Base-by-base conservation (phyloP, 1,284 basidiomycete genomes). In the Cutaneotrichosporon sp. region DNA sequence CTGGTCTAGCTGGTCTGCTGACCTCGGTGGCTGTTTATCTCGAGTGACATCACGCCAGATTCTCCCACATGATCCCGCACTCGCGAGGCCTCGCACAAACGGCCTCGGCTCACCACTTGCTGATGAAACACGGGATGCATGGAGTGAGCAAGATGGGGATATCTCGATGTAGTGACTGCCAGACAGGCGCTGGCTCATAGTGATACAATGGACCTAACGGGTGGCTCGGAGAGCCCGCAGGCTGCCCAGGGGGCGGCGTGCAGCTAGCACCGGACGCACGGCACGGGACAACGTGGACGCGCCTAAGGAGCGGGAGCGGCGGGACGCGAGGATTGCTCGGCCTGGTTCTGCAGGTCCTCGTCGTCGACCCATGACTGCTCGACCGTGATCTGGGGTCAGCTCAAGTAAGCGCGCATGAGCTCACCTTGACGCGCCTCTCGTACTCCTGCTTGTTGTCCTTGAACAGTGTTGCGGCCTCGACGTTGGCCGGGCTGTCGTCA, bases 371-470 rank as follows among this genome's bases (percentile, higher is more conserved):
- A 76, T 2, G 72, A 73, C 27, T 70, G 68, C 59, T 76, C 74
- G 22, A 76, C 74, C 5, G 74, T 76, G 8, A 64, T 54, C 70
- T 70, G 59, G 14, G 14, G 51, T 53, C 34, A 53, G 34, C 51
- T 71, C n/a, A n/a, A 36, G 20, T 18, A 24, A n/a, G n/a, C n/a
- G 16, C n/a, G n/a, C n/a, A n/a, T n/a, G n/a, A n/a, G 24, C 76
- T 62, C 59, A 88, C 88, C 81, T 94, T 92, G 52, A 97, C 94
- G 60, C 92, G 82, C 62, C 93, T 83, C 33, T 97, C 90, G 76
- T 97, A 97, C 82, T 97, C 95, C 82, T 97, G 98, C 89, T 97
- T 95, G 75, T 98, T 98, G 79, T 99, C 95, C 60, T 95, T 83
- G 76, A 97, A 99, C 65, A 98, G 80, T 77, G 92, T 91, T 2